phyloP scores from a whole-genome alignment of 495 filamentous ascomycete species.

The Aspergillus olivimuriae region DNA sequence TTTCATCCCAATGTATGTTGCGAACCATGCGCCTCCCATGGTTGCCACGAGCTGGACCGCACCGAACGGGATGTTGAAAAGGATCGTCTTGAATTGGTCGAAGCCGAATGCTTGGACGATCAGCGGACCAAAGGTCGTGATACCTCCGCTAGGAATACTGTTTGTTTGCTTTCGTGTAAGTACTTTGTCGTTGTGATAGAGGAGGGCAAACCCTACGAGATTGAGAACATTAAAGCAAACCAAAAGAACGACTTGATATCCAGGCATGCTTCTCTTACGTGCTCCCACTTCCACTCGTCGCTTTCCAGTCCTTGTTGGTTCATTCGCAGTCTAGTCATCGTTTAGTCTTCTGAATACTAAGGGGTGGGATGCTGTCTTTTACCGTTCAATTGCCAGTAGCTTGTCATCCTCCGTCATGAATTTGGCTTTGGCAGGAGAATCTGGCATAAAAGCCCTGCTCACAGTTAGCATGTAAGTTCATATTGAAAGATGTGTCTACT shows the following conservation, averaged over 20 bases:
- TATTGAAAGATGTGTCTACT: constrained; percentile 4
- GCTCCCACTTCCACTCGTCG: constrained; percentile 55
- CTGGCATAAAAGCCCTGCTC: constrained; percentile 47
- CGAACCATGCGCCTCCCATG: constrained; percentile 50
- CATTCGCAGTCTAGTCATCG: constrained; percentile 42
- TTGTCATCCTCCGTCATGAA: constrained; percentile 55
- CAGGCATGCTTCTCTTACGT: constrained; percentile 53
- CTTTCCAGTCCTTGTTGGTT: constrained; percentile 57
- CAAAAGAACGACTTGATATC: constrained; percentile 64
- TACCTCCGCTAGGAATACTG: constrained; percentile 56
- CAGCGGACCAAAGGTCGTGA: constrained; percentile 57
- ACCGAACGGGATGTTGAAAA: constrained; percentile 62
- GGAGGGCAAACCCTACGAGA: constrained; percentile 26
- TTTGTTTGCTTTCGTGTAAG: constrained; percentile 17
- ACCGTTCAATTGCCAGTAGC: constrained; percentile 53
- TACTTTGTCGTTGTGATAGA: background rate
- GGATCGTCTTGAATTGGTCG: constrained; percentile 51
- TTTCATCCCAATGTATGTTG: constrained; percentile 48
- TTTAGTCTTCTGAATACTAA: background rate
- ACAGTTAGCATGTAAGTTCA: constrained; percentile 1
- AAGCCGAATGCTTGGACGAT: constrained; percentile 58
- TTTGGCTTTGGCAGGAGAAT: constrained; percentile 53
- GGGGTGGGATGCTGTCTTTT: background rate
- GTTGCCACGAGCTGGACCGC: constrained; percentile 54
- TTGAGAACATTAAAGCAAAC: constrained; percentile 53